Evolutionary conservation across 106 monocot genomes (phyloP), one percentile per base, ranked within the genome.

Genomic region (Dioscorea dumetorum): DNA sequence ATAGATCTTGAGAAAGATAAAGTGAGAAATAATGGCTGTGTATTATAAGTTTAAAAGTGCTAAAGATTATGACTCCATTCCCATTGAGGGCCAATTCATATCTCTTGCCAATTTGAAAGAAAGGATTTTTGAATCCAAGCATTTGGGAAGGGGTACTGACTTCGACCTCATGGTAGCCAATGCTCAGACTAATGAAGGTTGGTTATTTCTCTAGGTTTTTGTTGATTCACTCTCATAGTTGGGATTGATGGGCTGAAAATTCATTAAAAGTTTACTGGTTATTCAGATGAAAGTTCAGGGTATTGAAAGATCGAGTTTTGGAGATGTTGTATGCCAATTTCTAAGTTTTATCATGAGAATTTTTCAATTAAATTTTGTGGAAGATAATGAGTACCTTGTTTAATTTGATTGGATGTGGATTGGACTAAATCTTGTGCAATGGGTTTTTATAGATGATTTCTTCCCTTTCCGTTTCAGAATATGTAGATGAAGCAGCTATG

Each of bases 1-100:
- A n/a, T n/a, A n/a, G 67, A 72, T 51, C 59, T 48, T 32, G 51
- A 19, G 51, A 58, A 67, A 64, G 15, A 12, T 19, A 61, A 72
- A 49, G 65, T n/a, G 17, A 48, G 50, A 34, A 81, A 84, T 15
- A 41, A 95, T 97, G 97, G 86, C 97, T 73, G 89, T 97, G 69
- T 97, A 97, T 67, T 97, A 82, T 75, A 97, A 92, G 82, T 97
- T 97, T 81, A 97, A 97, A 75, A 97, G 97, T 83, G 97, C 97
- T 52, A 91, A 79, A 73, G 89, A 89, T 79, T 97, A 72, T 61
- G 89, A 97, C 68, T 87, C 86, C 57, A 82, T 97, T 58, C 80
- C 86, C 32, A 92, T 97, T 61, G 97, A 91, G 77, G 97, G 97
- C 28, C 97, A 89, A 73, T 97, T 91, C 71, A 97, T 97, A 72